These are phyloP conservation scores for Cucurbita moschata DNA, from an alignment of 306 rosid genomes.

Conservation along the genomic window DNA sequence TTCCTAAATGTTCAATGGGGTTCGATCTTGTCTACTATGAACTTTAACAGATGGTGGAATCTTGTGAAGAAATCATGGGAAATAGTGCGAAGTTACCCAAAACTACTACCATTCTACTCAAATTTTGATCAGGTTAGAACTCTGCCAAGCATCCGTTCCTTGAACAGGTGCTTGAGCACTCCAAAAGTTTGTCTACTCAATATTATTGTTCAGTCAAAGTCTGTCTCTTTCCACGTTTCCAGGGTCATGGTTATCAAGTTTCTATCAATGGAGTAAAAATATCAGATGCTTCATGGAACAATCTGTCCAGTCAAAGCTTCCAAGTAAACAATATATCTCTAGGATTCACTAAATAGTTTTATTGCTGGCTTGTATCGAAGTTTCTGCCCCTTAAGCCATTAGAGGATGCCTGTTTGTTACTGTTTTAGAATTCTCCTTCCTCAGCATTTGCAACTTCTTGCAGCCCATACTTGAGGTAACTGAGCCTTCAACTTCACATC, in stretches of 20 bases:
- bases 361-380: background rate
- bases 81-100: constrained; percentile 26
- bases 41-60: constrained; percentile 66
- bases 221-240: constrained; percentile 12
- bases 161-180: constrained; percentile 1
- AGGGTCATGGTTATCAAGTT: constrained; percentile 81
- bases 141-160: background rate
- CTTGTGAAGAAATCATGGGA: constrained; percentile 90
- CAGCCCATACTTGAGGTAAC: constrained; percentile 57
- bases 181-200: background rate
- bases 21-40: constrained; percentile 18
- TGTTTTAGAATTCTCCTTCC: background rate
- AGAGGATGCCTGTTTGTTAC: background rate
- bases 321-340: constrained; percentile 35
- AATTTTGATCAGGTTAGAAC: constrained; percentile 78
- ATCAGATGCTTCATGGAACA: constrained; percentile 56
- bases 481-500: constrained; percentile 22
- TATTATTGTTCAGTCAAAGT: background rate
- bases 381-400: background rate
- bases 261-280: constrained; percentile 43
- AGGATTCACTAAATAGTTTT: background rate
- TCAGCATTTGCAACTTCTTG: constrained; percentile 11
- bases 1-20: constrained; percentile 1
- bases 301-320: constrained; percentile 70
- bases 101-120: constrained; percentile 52